A percentile compares a stretch with the other conserved stretches of the same genome.
Evolutionary conservation across 2,329 filamentous ascomycete genomes (phyloP).

Genomic region (Epichloe baconii): DNA sequence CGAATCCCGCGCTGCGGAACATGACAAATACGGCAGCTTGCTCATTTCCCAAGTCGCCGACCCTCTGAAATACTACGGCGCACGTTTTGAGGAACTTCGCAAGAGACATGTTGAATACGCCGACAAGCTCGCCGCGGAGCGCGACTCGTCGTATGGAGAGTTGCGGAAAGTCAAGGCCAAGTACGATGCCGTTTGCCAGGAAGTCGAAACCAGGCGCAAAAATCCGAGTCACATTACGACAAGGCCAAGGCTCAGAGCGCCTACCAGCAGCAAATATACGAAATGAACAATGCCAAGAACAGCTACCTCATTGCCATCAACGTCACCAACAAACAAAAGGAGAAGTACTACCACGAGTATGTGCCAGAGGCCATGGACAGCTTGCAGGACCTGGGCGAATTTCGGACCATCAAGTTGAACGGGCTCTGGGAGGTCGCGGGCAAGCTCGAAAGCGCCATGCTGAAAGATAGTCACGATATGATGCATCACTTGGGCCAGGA

Average conservation of each 20-base stretch:
- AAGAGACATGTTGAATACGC: slow-evolving; percentile 87
- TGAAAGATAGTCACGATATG: slow-evolving; percentile 59
- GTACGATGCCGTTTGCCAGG: slow-evolving; percentile 86
- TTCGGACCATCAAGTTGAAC: slow-evolving; percentile 73
- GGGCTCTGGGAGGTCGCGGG: slow-evolving; percentile 72
- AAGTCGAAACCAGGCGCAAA: slow-evolving; percentile 92
- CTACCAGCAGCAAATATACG: slow-evolving; percentile 81
- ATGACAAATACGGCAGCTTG: slow-evolving; percentile 72
- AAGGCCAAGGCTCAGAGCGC: slow-evolving; percentile 83
- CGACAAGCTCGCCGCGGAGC: slow-evolving; percentile 76
- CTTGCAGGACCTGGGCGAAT: slow-evolving; percentile 86
- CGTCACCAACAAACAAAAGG: slow-evolving; percentile 94
- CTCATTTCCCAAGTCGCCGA: slow-evolving; percentile 73
- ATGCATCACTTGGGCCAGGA: slow-evolving; percentile 64
- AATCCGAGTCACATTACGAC: slow-evolving; percentile 87
- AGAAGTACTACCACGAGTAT: slow-evolving; percentile 95
- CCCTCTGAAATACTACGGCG: slow-evolving; percentile 61
- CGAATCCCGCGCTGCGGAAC: slow-evolving; percentile 76
- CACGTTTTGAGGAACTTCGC: slow-evolving; percentile 78
- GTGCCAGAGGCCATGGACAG: slow-evolving; percentile 88
- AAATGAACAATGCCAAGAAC: slow-evolving; percentile 98
- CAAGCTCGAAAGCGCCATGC: slow-evolving; percentile 64
- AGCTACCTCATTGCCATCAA: slow-evolving; percentile 95
- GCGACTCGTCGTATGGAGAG: slow-evolving; percentile 71
- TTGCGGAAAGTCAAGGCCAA: slow-evolving; percentile 83